phyloP scores from a whole-genome alignment of 106 monocot species.

The Apostasia shenzhenica region DNA sequence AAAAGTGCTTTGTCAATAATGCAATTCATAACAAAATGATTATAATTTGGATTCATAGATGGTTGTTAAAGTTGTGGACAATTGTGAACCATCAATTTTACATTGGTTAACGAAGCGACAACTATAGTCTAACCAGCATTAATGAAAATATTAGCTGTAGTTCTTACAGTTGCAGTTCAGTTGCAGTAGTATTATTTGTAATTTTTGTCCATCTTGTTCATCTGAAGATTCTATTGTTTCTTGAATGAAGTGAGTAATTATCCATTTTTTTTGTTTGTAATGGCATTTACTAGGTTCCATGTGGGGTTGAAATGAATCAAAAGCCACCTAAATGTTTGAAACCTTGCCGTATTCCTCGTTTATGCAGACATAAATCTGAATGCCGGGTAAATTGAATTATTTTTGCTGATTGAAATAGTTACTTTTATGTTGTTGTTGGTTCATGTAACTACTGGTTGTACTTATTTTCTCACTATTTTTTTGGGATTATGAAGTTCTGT shows the following conservation, averaged over 20 bases:
- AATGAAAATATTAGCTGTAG: no score
- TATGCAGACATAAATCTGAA: slow-evolving; percentile 73
- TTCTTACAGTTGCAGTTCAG: no score
- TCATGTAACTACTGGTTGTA: neutral
- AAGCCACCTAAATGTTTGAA: slow-evolving; percentile 85
- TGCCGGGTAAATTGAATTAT: slow-evolving; percentile 35
- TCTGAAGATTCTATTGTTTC: neutral
- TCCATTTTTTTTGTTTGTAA: neutral
- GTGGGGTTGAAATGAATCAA: slow-evolving; percentile 84
- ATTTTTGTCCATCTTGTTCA: neutral
- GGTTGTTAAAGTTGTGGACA: no score
- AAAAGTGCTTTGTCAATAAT: no score
- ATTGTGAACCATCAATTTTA: no score
- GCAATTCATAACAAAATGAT: no score
- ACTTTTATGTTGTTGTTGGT: neutral
- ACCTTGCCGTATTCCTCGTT: slow-evolving; percentile 52
- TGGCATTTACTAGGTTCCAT: slow-evolving; percentile 62
- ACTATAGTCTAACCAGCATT: no score
- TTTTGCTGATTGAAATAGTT: neutral
- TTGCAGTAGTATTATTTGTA: neutral
- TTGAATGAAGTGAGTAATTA: neutral
- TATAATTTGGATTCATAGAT: no score
- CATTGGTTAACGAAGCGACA: no score
- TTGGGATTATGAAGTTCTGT: no score
- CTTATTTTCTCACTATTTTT: no score